Conservation (phyloP, 768 basidiomycete genomes). For the Boletellus ananiceps region DNA sequence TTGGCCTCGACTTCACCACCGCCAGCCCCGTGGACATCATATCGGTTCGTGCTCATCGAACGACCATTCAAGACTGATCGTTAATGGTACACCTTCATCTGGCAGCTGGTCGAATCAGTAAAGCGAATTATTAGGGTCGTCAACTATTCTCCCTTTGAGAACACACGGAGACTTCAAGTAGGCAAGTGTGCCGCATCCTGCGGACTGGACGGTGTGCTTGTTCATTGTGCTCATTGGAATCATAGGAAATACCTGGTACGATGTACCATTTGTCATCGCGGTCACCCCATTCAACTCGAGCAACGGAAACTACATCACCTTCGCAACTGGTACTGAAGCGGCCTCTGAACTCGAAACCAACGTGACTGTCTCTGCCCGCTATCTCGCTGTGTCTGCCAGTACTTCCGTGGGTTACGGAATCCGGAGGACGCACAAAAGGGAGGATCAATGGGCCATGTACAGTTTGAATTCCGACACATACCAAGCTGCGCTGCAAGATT, state of each 20-base stretch:
- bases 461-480: constrained; percentile 13
- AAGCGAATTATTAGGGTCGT: not conserved
- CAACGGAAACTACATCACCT: not conserved
- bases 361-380: not conserved
- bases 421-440: constrained; percentile 2
- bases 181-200: not conserved
- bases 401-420: not conserved
- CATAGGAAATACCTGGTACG: not conserved
- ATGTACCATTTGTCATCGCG: not conserved
- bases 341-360: not conserved
- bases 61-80: too few species aligned
- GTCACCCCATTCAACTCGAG: too few species aligned
- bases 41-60: not conserved
- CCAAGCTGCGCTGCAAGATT: constrained; percentile 8
- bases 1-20: too few species aligned
- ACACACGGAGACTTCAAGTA: not conserved
- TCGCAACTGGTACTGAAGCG: not conserved
- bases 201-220: too few species aligned
- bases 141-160: not conserved
- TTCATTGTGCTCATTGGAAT: too few species aligned
- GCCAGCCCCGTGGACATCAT: not conserved
- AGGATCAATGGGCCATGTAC: constrained; percentile 17
- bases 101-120: not conserved
- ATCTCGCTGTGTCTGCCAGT: constrained; percentile 9
- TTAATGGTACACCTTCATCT: not conserved